Base-by-base conservation (phyloP, 345 rosid genomes). In the Turnera subulata region DNA sequence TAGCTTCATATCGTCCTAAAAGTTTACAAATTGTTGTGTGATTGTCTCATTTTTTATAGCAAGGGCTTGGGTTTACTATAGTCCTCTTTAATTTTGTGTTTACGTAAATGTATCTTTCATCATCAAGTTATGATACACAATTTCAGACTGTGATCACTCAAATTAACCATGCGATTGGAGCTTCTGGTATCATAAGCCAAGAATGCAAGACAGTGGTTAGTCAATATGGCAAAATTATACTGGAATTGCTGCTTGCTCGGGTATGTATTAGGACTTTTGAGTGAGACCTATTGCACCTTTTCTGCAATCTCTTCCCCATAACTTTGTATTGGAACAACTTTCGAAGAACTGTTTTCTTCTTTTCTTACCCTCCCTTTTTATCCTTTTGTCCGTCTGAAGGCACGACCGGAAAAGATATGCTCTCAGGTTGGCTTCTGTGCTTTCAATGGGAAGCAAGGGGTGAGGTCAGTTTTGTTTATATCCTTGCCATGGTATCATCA, bases 131-230 rank as follows among this genome's bases (percentile, higher is more conserved):
- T 59, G 10, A 17, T 61, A 40, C n/a, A 26, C 13, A 29, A 52
- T 24, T 50, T 52, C 68, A 64, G 74, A 40, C 74, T 47, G 62
- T 70, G 38, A 58, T 70, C 29, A 59, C 65, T 58, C 65, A 63
- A 48, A 70, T 70, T 16, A 64, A 70, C 53, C 69, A 58, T 58
- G 69, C 69, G 6, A 70, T 70, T 48, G 74, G 74, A 64, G 74
- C 74, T 55, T 57, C 69, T 6, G 74, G 74, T 20, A 40, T 64
- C 52, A 39, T 59, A 45, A 70, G 69, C 56, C 69, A 70, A 58
- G 65, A 70, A 70, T 70, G 74, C 69, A 70, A 64, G 48, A 40
- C 69, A 6, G 40, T 70, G 25, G 74, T 64, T 47, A 24, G 54
- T 24, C 65, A 58, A 33, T 70, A 70, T 59, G 74, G 74, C 23